Conservation (phyloP, 2,329 filamentous ascomycete species). For the Botrytis elliptica region DNA sequence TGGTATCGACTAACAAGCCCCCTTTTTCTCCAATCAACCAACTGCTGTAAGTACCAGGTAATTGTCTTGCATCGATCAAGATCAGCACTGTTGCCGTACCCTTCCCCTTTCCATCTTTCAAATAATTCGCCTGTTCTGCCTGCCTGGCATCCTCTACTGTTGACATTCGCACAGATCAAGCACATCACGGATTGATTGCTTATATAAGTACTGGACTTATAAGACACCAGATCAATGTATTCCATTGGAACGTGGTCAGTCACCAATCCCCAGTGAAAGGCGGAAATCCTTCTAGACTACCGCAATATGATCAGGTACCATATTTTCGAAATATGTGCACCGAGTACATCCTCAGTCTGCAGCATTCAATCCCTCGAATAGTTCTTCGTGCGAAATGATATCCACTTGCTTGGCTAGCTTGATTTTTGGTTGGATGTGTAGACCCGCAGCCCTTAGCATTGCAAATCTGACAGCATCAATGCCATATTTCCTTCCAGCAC, state of each 20-base stretch:
- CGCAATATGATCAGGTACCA: not conserved
- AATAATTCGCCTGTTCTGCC: not conserved
- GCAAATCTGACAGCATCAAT: slow-evolving; percentile 63
- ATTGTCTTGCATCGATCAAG: not conserved
- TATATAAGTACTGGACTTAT: not conserved
- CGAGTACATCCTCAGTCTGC: slow-evolving; percentile 24
- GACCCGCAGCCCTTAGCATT: slow-evolving; percentile 59
- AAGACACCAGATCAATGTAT: not conserved
- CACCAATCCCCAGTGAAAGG: not conserved
- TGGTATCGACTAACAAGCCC: not conserved
- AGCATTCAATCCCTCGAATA: slow-evolving; percentile 23
- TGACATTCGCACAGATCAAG: not conserved
- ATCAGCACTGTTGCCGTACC: not conserved
- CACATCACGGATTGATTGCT: not conserved
- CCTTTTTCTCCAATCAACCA: not conserved
- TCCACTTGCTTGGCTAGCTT: slow-evolving; percentile 39
- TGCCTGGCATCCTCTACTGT: not conserved
- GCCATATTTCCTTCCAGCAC: slow-evolving; percentile 51
- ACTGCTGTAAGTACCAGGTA: not conserved
- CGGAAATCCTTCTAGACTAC: not conserved
- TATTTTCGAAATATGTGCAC: not conserved
- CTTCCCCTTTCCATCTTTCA: not conserved
- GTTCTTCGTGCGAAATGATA: slow-evolving; percentile 36
- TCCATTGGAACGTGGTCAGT: not conserved
- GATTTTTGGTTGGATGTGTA: slow-evolving; percentile 47